Conservation (phyloP, 352 stramenopile species). For the Pythium inflatum region DNA sequence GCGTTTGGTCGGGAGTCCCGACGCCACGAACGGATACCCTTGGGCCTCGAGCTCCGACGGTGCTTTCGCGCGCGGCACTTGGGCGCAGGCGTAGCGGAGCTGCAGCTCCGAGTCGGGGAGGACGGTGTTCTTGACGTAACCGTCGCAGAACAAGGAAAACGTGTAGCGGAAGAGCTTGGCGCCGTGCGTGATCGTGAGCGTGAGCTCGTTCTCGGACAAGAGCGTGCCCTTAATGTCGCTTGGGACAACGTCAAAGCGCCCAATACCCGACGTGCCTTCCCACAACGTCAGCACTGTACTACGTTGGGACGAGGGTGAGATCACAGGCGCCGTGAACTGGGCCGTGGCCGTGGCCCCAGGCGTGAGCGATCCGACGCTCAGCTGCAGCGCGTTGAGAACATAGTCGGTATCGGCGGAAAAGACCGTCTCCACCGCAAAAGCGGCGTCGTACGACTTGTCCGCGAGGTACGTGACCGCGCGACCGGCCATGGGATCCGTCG, state of each 20-base stretch:
- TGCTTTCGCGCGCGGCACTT: neutral
- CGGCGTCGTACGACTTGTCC: conserved; percentile 16
- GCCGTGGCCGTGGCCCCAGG: neutral
- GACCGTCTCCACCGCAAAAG: conserved; percentile 19
- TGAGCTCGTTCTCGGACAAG: conserved; percentile 8
- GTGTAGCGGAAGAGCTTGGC: neutral
- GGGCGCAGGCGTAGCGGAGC: conserved; percentile 8
- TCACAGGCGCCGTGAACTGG: neutral
- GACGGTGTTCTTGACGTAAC: neutral
- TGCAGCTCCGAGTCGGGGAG: neutral
- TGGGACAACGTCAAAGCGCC: conserved; percentile 13
- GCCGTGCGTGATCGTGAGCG: conserved; percentile 11
- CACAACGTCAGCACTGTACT: conserved; percentile 1
- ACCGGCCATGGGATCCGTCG: conserved; percentile 15
- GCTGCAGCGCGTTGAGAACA: neutral
- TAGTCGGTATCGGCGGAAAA: conserved; percentile 6
- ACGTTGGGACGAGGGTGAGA: neutral
- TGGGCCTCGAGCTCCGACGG: neutral
- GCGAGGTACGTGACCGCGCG: conserved; percentile 16
- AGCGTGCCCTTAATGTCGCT: conserved; percentile 17
- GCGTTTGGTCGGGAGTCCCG: conserved; percentile 13
- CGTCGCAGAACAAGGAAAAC: conserved; percentile 15
- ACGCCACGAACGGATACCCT: conserved; percentile 5
- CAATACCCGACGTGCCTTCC: conserved; percentile 11
- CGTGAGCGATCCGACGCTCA: conserved; percentile 3